These are phyloP conservation scores for Candida chauliodis DNA, from an alignment of 805 yeast species.

Conservation along the genomic window DNA sequence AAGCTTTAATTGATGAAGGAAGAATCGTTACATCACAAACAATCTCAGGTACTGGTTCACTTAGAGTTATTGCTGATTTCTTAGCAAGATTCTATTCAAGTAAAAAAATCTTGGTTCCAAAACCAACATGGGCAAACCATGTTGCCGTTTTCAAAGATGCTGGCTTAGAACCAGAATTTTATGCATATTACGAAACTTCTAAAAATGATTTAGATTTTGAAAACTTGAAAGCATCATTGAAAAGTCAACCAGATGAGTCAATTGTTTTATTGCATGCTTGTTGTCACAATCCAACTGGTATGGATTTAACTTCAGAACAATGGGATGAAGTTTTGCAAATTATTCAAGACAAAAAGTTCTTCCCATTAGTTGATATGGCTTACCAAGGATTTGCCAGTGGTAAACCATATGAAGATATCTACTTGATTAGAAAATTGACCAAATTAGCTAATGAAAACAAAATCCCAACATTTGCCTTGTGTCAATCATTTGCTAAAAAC, in stretches of 20 bases:
- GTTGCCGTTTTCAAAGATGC: conserved; percentile 71
- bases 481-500: conserved; percentile 47
- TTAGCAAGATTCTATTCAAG: conserved; percentile 55
- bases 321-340: conserved; percentile 75
- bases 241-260: conserved; percentile 52
- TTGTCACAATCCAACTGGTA: conserved; percentile 96
- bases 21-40: conserved; percentile 85
- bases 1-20: conserved; percentile 51
- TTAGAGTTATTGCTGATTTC: conserved; percentile 81
- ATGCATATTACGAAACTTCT: conserved; percentile 65
- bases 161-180: conserved; percentile 60
- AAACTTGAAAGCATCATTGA: conserved; percentile 58
- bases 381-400: conserved; percentile 96
- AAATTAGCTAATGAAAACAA: conserved; percentile 47
- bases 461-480: conserved; percentile 50
- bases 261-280: conserved; percentile 85
- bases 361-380: conserved; percentile 89
- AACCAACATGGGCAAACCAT: conserved; percentile 96
- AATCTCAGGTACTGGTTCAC: conserved; percentile 92
- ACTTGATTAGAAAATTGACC: conserved; percentile 44
- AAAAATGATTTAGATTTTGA: conserved; percentile 64
- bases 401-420: conserved; percentile 65
- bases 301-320: conserved; percentile 79
- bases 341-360: conserved; percentile 52
- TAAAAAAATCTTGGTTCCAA: conserved; percentile 65